phyloP scores from a whole-genome alignment of 2,329 filamentous ascomycete species.

The Aspergillus fumigatiaffinis region DNA sequence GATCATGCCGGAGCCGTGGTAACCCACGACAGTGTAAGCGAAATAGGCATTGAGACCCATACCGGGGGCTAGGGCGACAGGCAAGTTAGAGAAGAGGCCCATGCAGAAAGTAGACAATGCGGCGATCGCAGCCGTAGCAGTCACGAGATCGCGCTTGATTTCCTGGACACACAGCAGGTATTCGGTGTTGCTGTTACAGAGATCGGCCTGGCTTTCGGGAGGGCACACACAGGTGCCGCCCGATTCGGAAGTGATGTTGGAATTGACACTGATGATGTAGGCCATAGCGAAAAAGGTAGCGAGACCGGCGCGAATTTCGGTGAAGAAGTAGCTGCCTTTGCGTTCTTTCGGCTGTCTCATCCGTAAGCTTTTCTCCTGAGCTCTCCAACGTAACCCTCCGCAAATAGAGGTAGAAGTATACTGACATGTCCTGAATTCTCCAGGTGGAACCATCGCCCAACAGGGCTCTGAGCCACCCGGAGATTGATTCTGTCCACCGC shows the following conservation, averaged over 20 bases:
- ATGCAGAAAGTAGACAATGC: constrained; percentile 77
- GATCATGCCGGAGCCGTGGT: constrained; percentile 68
- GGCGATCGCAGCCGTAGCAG: constrained; percentile 78
- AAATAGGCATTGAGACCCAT: constrained; percentile 89
- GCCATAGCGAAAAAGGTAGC: constrained; percentile 79
- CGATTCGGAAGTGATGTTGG: constrained; percentile 65
- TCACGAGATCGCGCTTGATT: constrained; percentile 74
- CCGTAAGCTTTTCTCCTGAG: background rate
- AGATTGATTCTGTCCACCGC: constrained; percentile 26
- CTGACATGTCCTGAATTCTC: constrained; percentile 79
- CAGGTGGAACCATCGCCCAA: constrained; percentile 73
- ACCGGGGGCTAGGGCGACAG: constrained; percentile 68
- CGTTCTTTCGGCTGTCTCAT: constrained; percentile 61
- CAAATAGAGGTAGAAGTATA: constrained; percentile 15
- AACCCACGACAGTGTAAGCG: constrained; percentile 74
- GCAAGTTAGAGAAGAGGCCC: constrained; percentile 77
- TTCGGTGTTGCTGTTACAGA: constrained; percentile 47
- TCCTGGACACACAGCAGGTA: constrained; percentile 48
- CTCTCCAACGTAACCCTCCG: constrained; percentile 12
- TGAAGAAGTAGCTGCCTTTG: constrained; percentile 73
- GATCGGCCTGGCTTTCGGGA: constrained; percentile 34
- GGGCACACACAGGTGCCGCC: constrained; percentile 75
- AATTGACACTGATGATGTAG: constrained; percentile 68
- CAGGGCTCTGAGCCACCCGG: constrained; percentile 57
- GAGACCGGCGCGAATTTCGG: constrained; percentile 76